Evolutionary conservation across 495 filamentous ascomycete species (phyloP).

Genomic region (Aspergillus biplanus): DNA sequence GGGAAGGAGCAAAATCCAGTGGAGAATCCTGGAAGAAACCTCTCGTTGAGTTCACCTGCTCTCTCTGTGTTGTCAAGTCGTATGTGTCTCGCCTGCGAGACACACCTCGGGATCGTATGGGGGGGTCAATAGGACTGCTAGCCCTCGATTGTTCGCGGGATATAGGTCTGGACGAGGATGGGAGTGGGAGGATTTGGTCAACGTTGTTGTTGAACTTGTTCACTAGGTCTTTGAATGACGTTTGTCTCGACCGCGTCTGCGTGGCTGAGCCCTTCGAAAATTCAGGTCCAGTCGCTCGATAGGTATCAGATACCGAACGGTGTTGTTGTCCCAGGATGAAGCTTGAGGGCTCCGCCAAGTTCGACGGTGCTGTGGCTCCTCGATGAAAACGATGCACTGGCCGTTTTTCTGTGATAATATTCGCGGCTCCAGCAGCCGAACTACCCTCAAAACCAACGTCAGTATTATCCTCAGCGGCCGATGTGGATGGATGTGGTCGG

Average conservation of each 20-base stretch:
- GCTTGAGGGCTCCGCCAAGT: conserved; percentile 31
- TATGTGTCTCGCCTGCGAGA: conserved; percentile 34
- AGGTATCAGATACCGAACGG: conserved; percentile 44
- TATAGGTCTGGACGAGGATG: conserved; percentile 35
- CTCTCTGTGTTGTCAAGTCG: conserved; percentile 22
- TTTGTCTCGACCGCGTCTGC: conserved; percentile 43
- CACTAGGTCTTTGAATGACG: conserved; percentile 64
- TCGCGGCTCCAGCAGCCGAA: conserved; percentile 29
- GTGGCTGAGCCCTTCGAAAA: conserved; percentile 25
- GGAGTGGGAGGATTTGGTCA: conserved; percentile 57
- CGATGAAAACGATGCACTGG: conserved; percentile 24
- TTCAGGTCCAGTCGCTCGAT: conserved; percentile 26
- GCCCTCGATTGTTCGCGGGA: conserved; percentile 37
- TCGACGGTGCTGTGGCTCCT: conserved; percentile 36
- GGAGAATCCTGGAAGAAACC: conserved; percentile 8
- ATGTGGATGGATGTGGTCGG: conserved; percentile 38
- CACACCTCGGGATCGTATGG: conserved; percentile 30
- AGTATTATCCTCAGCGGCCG: conserved; percentile 29
- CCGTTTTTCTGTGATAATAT: conserved; percentile 27
- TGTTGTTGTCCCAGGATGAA: conserved; percentile 31
- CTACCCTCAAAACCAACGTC: conserved; percentile 31
- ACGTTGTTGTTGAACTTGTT: conserved; percentile 62
- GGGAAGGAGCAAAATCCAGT: conserved; percentile 13
- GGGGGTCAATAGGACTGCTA: conserved; percentile 33
- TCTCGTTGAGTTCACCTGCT: conserved; percentile 17